Evolutionary conservation across 345 rosid species (phyloP).

Genomic region (Cardamine occulta): DNA sequence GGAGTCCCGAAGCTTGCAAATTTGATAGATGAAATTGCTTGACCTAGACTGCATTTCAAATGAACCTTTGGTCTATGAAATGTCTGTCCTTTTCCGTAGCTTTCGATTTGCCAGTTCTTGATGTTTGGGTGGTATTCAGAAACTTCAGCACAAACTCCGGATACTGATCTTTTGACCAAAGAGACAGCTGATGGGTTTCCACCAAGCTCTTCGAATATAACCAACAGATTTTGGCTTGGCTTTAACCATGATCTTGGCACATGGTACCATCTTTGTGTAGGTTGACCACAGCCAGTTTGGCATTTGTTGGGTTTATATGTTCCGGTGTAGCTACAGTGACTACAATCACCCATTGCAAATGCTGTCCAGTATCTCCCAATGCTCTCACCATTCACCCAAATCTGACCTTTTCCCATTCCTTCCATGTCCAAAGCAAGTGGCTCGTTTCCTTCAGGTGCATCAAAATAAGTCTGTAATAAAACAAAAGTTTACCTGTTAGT

Average conservation of each 20-base stretch:
- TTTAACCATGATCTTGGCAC: constrained; percentile 93
- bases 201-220: constrained; percentile 94
- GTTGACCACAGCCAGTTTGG: constrained; percentile 87
- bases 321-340: constrained; percentile 76
- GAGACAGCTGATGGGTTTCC: constrained; percentile 81
- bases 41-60: constrained; percentile 77
- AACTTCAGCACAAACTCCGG: constrained; percentile 86
- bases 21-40: constrained; percentile 77
- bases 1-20: constrained; percentile 99
- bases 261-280: constrained; percentile 94
- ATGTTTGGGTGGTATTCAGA: constrained; percentile 88
- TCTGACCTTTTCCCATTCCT: constrained; percentile 97
- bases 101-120: constrained; percentile 98
- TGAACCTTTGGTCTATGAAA: constrained; percentile 91
- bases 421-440: constrained; percentile 96
- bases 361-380: constrained; percentile 98
- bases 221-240: constrained; percentile 81
- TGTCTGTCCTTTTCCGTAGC: constrained; percentile 89
- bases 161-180: constrained; percentile 79
- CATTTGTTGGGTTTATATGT: constrained; percentile 84
- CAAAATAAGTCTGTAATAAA: constrained; percentile 66
- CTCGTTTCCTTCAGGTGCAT: constrained; percentile 91
- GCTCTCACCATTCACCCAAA: constrained; percentile 95
- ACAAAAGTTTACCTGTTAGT: background rate
- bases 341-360: constrained; percentile 76